A percentile compares a stretch with the other conserved stretches of the same genome.
Conservation (phyloP, 345 rosid genomes). For the Corchorus olitorius region DNA sequence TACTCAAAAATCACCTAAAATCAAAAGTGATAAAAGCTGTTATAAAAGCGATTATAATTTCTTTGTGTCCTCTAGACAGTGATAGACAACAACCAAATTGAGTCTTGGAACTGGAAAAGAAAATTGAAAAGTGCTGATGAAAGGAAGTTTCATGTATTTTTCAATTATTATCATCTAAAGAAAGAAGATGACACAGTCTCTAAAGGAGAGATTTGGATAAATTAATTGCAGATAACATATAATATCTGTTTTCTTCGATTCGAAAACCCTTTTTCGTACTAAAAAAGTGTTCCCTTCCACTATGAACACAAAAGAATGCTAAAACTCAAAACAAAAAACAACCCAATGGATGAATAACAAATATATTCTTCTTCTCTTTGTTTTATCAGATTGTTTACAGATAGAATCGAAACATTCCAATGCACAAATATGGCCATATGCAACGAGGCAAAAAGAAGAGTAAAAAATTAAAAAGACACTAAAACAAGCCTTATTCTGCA, state of each 20-base stretch:
- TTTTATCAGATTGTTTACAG: constrained; percentile 29
- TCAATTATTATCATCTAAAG: neutral
- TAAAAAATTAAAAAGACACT: constrained; percentile 7
- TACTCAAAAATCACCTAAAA: constrained; percentile 29
- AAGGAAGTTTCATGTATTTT: constrained; percentile 21
- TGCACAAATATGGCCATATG: constrained; percentile 27
- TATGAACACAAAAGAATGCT: neutral
- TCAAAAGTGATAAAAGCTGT: constrained; percentile 27
- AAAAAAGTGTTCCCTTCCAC: neutral
- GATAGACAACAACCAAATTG: constrained; percentile 33
- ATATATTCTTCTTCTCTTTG: neutral
- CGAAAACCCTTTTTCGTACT: neutral
- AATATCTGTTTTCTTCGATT: neutral
- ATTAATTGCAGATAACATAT: neutral
- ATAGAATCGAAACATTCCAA: constrained; percentile 32
- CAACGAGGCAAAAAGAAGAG: constrained; percentile 30
- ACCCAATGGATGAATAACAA: constrained; percentile 25
- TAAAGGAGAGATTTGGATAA: constrained; percentile 6
- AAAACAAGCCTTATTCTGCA: constrained; percentile 38
- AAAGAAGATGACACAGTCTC: neutral
- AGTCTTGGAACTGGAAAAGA: constrained; percentile 10
- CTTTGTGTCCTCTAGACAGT: constrained; percentile 26
- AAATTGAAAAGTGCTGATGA: neutral
- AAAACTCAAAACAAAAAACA: neutral
- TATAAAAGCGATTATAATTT: constrained; percentile 28